Conservation (phyloP, 192 early-diverging fungal species). For the Coemansia sp. region DNA sequence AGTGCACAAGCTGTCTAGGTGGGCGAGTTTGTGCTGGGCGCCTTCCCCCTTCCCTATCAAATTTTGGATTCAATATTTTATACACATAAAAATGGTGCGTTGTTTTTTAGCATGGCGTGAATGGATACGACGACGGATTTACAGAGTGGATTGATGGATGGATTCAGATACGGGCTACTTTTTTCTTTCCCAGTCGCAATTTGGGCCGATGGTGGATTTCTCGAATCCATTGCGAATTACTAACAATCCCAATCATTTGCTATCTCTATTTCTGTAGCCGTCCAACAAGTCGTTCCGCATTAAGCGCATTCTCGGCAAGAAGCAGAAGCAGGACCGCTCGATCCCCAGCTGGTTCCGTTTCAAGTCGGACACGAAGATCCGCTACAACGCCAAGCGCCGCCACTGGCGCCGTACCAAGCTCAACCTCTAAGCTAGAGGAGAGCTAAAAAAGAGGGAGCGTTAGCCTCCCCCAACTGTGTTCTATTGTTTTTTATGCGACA, state of each 20-base stretch:
- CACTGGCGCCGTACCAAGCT: constrained; percentile 99
- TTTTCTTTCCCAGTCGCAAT: background rate
- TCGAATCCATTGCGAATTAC: background rate
- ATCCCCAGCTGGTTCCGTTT: constrained; percentile 97
- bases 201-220: background rate
- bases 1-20: background rate
- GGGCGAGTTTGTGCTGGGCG: background rate
- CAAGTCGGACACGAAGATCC: constrained; percentile 91
- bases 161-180: background rate
- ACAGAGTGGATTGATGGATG: constrained; percentile 1
- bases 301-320: constrained; percentile 99
- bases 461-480: too few relatives aligned
- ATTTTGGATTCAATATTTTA: constrained; percentile 40
- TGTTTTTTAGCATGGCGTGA: constrained; percentile 5
- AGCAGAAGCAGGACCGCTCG: constrained; percentile 97
- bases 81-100: constrained; percentile 45
- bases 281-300: constrained; percentile 96
- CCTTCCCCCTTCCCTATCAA: background rate
- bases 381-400: constrained; percentile 98
- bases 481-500: background rate
- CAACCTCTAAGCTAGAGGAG: constrained; percentile 70
- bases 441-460: too few relatives aligned
- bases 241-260: background rate
- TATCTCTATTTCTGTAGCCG: constrained; percentile 61
- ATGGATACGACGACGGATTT: constrained; percentile 22